phyloP scores from a whole-genome alignment of 371 early-diverging fungal genomes.

The Aphelidium insulamus region DNA sequence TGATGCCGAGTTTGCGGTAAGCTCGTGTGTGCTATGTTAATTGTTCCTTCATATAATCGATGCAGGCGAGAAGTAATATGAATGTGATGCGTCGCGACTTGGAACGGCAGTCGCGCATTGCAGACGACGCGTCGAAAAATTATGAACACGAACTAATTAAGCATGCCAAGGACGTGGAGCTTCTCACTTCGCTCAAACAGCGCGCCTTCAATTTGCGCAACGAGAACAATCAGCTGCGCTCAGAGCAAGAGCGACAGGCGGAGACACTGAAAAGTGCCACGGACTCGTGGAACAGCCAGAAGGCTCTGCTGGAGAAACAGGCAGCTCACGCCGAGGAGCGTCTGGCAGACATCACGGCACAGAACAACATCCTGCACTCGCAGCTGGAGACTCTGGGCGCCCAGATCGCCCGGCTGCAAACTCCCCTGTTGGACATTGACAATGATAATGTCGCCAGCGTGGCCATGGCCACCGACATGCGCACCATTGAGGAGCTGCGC shows the following conservation, averaged over 20 bases:
- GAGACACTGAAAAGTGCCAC: conserved; percentile 13
- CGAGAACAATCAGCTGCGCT: background rate
- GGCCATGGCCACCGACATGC: conserved; percentile 2
- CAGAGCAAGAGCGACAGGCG: conserved; percentile 2
- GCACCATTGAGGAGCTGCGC: conserved; percentile 16
- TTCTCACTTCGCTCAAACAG: conserved; percentile 9
- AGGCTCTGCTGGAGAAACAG: conserved; percentile 16
- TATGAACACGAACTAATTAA: conserved; percentile 27
- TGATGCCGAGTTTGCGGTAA: background rate
- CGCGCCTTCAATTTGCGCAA: background rate
- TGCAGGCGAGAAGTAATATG: background rate
- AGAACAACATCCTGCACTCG: conserved; percentile 36
- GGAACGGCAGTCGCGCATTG: conserved; percentile 9
- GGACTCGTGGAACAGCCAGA: conserved; percentile 16
- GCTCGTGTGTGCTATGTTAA: background rate
- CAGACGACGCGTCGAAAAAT: conserved; percentile 18
- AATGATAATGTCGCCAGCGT: conserved; percentile 1
- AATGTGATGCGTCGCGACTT: conserved; percentile 11
- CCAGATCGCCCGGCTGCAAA: conserved; percentile 7
- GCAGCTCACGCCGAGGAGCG: conserved; percentile 16
- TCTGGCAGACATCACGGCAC: conserved; percentile 22
- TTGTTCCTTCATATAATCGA: background rate
- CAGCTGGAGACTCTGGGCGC: conserved; percentile 38
- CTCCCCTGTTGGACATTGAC: background rate
- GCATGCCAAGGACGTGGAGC: conserved; percentile 24